Base-by-base conservation (phyloP, 805 yeast genomes). In the Metschnikowia reukaufii region DNA sequence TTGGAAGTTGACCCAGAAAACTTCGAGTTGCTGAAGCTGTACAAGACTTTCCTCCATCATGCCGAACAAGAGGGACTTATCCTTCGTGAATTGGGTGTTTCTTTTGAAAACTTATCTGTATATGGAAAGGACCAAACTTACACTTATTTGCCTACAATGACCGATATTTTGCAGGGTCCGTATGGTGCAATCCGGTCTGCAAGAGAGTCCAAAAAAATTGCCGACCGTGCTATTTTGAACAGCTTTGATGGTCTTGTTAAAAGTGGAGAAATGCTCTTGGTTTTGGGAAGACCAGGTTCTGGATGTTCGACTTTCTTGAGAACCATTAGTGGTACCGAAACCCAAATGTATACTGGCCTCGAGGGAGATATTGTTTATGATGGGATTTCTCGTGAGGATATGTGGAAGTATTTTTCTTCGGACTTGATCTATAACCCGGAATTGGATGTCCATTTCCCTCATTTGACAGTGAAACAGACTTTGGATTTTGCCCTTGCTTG, bases 371-470 rank as follows among this genome's bases (percentile, higher is more conserved):
- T 86, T 48, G 57, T 72, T 6, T 86, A 84, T 57, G 87, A 83
- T 60, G 87, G 88, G 39, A 68, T 84, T 42, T 25, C 29, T n/a
- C n/a, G 79, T 58, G 54, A 67, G 31, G 86, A 82, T 51, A 81
- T 86, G 83, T 68, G 82, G 67, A 63, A 73, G 50, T 61, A 70
- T 32, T 85, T 72, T 67, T 78, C 78, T 54, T 74, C 80, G 25
- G 87, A 79, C 54, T 65, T 81, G 39, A 67, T 81, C 36, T 81
- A 81, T 61, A 78, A 78, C 55, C 82, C 82, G 30, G 84, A 79
- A 64, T 67, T 82, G 47, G 94, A 86, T 61, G 77, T 77, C 49
- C 94, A 86, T 64, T 84, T 84, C 68, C 92, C 94, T 9, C 83
- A 83, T 54, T 70, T 86, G 53, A 85, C 89, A 1, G 92, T 86